Conservation (phyloP, 345 rosid species). For the Gossypium arboreum region DNA sequence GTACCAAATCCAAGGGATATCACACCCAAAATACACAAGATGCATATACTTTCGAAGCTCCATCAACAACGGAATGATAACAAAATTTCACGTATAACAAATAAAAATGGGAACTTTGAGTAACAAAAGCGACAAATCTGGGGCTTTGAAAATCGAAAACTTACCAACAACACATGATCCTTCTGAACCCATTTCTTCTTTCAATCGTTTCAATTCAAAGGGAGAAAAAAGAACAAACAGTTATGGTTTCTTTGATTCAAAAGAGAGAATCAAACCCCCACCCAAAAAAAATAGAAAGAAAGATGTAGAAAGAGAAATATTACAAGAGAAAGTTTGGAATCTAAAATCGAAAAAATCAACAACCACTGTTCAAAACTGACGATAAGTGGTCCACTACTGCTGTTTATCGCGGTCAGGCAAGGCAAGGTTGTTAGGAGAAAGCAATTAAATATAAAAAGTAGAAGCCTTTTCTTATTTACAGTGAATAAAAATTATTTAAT, state of each 20-base stretch:
- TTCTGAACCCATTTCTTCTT: conserved; percentile 43
- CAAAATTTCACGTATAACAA: not conserved
- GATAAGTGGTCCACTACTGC: not conserved
- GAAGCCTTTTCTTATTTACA: no score
- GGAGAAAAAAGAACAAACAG: not conserved
- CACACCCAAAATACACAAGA: not conserved
- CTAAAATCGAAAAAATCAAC: conserved; percentile 1
- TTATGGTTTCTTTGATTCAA: conserved; percentile 2
- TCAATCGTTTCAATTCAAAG: not conserved
- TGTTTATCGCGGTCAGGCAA: not conserved
- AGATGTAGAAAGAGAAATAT: not conserved
- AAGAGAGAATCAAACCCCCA: not conserved
- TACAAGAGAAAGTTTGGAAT: not conserved
- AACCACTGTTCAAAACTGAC: conserved; percentile 10
- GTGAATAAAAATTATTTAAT: no score
- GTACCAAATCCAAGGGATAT: not conserved
- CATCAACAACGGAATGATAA: not conserved
- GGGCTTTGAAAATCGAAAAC: conserved; percentile 7
- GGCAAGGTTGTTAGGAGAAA: not conserved
- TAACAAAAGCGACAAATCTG: conserved; percentile 6
- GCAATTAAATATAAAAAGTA: not conserved
- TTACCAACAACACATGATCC: conserved; percentile 49
- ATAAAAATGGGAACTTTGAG: not conserved
- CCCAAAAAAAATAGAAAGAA: not conserved
- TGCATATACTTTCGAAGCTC: conserved; percentile 2